Evolutionary conservation across 768 basidiomycete genomes (phyloP), one percentile per base, ranked within the genome.

Genomic region (Xerocomellus chrysenteron): DNA sequence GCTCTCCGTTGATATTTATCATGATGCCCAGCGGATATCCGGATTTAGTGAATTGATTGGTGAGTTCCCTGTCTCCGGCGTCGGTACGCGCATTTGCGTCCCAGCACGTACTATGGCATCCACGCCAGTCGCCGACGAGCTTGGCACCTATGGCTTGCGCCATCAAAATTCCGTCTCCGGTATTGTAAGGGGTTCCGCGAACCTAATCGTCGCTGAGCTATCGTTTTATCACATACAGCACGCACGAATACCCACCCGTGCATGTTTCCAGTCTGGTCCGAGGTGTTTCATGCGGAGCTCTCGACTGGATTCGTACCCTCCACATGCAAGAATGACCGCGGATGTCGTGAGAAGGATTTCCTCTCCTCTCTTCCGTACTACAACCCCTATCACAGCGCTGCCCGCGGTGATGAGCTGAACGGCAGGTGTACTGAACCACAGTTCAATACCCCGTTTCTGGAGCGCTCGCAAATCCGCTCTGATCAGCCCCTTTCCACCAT

Each of bases 81-180:
- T 82, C 72, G 19, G 68, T 56, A 1, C 79, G 72, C 1, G 85
- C 82, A 61, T 86, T 78, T 17, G 83, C 83, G 62, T 87, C 87
- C 87, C 87, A 88, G 63, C 80, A 81, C 5, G 86, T 87, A 56
- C 83, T 85, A 62, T 88, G 87, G 59, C 87, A 89, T n/a, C 85
- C 82, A 46, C 61, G 66, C 81, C 84, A 88, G 71, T 88, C 84
- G n/a, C 86, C 86, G 0, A 73, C 69, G n/a, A 83, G 72, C 50
- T 76, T 76, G 17, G 83, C 85, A 7, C 85, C 82, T 32, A 82
- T 55, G 9, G 71, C 67, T 26, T 71, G 62, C 2, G 84, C 86
- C 57, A 88, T 74, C 39, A 68, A 59, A 56, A 88, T 78, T 1
- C 84, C 83, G 60, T 88, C 87, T 17, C 87, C 85, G n/a, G 76